phyloP scores from a whole-genome alignment of 768 basidiomycete species.

The Rhizopogon salebrosus region DNA sequence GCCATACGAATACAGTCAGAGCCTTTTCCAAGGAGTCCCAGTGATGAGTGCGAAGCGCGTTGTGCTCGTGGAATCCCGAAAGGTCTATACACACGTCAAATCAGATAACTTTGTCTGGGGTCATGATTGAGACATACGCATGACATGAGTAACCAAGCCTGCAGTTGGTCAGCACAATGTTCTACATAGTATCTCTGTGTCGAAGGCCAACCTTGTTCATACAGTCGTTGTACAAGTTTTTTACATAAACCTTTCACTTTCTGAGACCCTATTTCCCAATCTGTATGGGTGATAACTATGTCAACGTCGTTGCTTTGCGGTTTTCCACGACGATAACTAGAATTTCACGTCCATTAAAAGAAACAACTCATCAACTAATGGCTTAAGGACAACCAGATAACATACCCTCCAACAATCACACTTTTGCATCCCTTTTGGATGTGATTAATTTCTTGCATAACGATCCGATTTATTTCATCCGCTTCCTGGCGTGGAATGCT shows the following conservation, averaged over 20 bases:
- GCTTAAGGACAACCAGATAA: slow-evolving; percentile 1
- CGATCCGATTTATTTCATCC: slow-evolving; percentile 63
- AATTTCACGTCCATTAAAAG: neutral
- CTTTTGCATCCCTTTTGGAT: slow-evolving; percentile 65
- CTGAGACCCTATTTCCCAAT: slow-evolving; percentile 34
- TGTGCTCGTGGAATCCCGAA: slow-evolving; percentile 53
- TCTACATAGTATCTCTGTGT: neutral
- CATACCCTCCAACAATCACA: slow-evolving; percentile 81
- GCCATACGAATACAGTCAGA: slow-evolving; percentile 72
- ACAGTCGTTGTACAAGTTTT: slow-evolving; percentile 51
- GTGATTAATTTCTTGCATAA: slow-evolving; percentile 60
- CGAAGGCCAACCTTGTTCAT: slow-evolving; percentile 46
- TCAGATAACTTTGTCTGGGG: neutral
- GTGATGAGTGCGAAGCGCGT: slow-evolving; percentile 50
- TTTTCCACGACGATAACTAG: slow-evolving; percentile 84
- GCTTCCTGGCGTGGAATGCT: slow-evolving; percentile 76
- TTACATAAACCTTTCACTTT: slow-evolving; percentile 61
- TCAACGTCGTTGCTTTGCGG: slow-evolving; percentile 80
- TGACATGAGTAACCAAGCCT: slow-evolving; percentile 79
- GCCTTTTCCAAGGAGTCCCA: slow-evolving; percentile 84
- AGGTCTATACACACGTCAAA: slow-evolving; percentile 37
- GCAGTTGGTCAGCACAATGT: neutral
- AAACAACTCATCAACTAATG: neutral
- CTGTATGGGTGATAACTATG: slow-evolving; percentile 77
- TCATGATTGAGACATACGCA: slow-evolving; percentile 48